Evolutionary conservation across 345 rosid genomes (phyloP).

Genomic region (Turritis glabra): DNA sequence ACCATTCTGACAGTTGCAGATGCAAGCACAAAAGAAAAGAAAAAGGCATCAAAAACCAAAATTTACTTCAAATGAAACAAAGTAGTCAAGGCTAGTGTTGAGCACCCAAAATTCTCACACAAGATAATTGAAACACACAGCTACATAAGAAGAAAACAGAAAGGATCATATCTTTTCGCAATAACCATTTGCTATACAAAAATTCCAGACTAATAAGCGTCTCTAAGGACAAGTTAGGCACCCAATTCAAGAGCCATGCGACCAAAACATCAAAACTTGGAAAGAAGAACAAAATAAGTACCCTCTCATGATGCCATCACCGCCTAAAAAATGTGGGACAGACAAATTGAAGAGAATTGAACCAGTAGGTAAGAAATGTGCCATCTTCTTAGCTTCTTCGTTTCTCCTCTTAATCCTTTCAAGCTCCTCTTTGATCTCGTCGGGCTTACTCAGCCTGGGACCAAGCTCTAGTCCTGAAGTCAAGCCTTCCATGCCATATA

Average conservation of each 20-base stretch:
- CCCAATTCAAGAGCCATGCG: conserved; percentile 1
- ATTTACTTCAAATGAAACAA: background rate
- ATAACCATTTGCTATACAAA: background rate
- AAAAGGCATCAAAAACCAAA: conserved; percentile 16
- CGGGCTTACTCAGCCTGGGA: conserved; percentile 71
- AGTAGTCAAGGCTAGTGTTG: background rate
- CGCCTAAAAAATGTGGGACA: conserved; percentile 67
- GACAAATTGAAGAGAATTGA: conserved; percentile 64
- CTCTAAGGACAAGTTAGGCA: background rate
- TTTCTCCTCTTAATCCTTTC: conserved; percentile 63
- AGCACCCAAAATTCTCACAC: conserved; percentile 9
- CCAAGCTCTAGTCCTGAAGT: conserved; percentile 88
- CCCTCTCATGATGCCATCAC: conserved; percentile 93
- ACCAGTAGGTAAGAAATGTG: conserved; percentile 73
- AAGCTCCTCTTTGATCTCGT: conserved; percentile 85
- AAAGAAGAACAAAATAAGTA: conserved; percentile 27
- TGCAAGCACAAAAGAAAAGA: conserved; percentile 26
- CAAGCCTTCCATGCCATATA: conserved; percentile 96
- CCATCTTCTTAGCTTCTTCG: conserved; percentile 62
- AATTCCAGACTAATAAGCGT: background rate
- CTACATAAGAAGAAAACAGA: background rate
- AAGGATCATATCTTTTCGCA: background rate
- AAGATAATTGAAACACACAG: background rate
- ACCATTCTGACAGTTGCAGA: conserved; percentile 61
- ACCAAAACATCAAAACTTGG: background rate